Percentiles rank a stretch among this genome's conserved stretches.
Evolutionary conservation across 805 yeast species (phyloP).

Genomic region (Metschnikowia drakensbergensis): DNA sequence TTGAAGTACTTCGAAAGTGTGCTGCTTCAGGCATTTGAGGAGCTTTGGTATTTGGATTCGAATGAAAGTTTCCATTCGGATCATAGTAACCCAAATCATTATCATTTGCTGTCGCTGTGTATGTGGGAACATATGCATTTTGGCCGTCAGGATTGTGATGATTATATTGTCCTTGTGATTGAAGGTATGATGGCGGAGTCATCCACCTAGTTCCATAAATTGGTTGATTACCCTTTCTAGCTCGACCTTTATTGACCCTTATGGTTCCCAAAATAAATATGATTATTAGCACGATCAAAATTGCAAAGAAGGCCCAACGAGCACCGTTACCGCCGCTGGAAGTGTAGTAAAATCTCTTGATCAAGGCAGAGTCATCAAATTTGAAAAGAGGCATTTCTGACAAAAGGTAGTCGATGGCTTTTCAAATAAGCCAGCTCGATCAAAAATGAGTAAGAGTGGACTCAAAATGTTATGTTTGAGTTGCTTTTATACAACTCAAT

Average conservation of each 20-base stretch:
- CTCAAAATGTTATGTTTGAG: neutral
- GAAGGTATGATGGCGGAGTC: slow-evolving; percentile 76
- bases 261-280: slow-evolving; percentile 49
- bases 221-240: slow-evolving; percentile 50
- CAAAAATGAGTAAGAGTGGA: neutral
- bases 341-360: slow-evolving; percentile 1
- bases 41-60: slow-evolving; percentile 19
- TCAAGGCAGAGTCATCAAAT: neutral
- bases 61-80: slow-evolving; percentile 43
- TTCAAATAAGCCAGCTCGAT: neutral
- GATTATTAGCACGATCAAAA: slow-evolving; percentile 49
- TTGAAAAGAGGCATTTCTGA: neutral
- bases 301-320: slow-evolving; percentile 64
- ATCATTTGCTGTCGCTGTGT: slow-evolving; percentile 62
- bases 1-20: slow-evolving; percentile 15
- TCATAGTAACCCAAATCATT: slow-evolving; percentile 80
- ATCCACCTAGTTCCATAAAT: slow-evolving; percentile 79
- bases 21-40: slow-evolving; percentile 15
- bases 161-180: slow-evolving; percentile 57
- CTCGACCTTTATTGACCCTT: slow-evolving; percentile 52
- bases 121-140: slow-evolving; percentile 57
- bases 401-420: neutral
- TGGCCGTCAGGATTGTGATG: slow-evolving; percentile 39
- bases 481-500: neutral
- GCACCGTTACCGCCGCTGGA: slow-evolving; percentile 34